These are phyloP conservation scores for Grifola frondosa DNA, from an alignment of 1,284 basidiomycete species.

Conservation along the genomic window DNA sequence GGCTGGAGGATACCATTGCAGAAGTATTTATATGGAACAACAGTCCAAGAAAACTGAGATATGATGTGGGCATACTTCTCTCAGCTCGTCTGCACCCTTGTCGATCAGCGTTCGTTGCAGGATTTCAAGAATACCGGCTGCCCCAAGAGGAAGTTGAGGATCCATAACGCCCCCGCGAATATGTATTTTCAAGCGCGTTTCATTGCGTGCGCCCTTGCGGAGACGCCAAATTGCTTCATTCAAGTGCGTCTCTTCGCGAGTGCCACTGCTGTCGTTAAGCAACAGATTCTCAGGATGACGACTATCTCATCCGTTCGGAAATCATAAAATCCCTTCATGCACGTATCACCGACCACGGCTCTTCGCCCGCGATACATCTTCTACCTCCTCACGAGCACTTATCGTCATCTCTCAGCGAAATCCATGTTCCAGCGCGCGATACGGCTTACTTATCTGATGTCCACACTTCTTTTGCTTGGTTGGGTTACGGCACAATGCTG, in stretches of 20 bases:
- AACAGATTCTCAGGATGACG: conserved; percentile 54
- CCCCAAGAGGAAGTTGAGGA: conserved; percentile 42
- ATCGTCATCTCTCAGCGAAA: conserved; percentile 38
- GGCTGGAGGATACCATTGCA: conserved; percentile 47
- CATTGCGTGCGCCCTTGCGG: conserved; percentile 52
- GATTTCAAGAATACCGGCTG: conserved; percentile 49
- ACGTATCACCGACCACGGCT: conserved; percentile 32
- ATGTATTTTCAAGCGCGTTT: conserved; percentile 67
- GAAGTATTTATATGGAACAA: conserved; percentile 67
- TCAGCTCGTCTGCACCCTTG: conserved; percentile 2
- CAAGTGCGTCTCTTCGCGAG: conserved; percentile 41
- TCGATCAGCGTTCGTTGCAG: conserved; percentile 30
- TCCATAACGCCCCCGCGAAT: conserved; percentile 60
- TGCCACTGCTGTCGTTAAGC: conserved; percentile 1
- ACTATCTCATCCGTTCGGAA: conserved; percentile 60
- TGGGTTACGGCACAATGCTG: conserved; percentile 63
- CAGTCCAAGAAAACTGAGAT: conserved; percentile 42
- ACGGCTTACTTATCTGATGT: conserved; percentile 29
- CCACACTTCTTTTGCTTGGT: conserved; percentile 64
- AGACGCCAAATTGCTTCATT: conserved; percentile 59
- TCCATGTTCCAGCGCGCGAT: conserved; percentile 19
- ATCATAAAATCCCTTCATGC: conserved; percentile 51
- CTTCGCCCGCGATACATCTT: conserved; percentile 45
- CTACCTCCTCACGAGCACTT: conserved; percentile 63
- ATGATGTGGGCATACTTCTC: conserved; percentile 36